Evolutionary conservation across 2,329 filamentous ascomycete genomes (phyloP).

Genomic region (Phialocephala subalpina): DNA sequence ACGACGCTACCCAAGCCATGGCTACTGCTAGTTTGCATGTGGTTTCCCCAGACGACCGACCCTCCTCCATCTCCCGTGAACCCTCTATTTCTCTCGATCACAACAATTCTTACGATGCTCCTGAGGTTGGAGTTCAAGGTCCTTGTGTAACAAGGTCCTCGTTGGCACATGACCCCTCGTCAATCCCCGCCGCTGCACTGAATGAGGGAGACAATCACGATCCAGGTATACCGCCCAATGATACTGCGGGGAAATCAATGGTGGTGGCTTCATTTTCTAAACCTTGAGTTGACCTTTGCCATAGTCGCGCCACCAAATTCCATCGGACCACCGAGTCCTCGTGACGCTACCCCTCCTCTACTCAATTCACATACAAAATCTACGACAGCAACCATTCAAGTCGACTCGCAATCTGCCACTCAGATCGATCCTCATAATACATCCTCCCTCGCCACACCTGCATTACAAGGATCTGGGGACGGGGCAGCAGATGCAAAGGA

Average conservation of each 20-base stretch:
- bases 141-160: constrained; percentile 14
- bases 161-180: constrained; percentile 20
- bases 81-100: constrained; percentile 5
- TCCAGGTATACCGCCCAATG: constrained; percentile 24
- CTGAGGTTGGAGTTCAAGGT: constrained; percentile 3
- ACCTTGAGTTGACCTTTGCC: constrained; percentile 26
- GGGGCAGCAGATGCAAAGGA: constrained; percentile 19
- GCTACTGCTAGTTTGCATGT: constrained; percentile 23
- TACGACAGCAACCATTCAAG: constrained; percentile 14
- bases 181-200: constrained; percentile 15
- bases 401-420: constrained; percentile 13
- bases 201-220: constrained; percentile 15
- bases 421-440: constrained; percentile 15
- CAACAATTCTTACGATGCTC: constrained; percentile 10
- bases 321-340: constrained; percentile 28
- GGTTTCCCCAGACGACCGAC: constrained; percentile 22
- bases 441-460: constrained; percentile 16
- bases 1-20: constrained; percentile 20
- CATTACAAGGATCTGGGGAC: constrained; percentile 23
- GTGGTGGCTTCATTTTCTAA: constrained; percentile 11
- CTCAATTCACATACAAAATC: constrained; percentile 14
- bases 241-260: constrained; percentile 1
- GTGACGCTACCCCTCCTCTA: constrained; percentile 22
- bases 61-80: constrained; percentile 10
- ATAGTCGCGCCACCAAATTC: constrained; percentile 27